Conservation (phyloP, 1,284 basidiomycete genomes). For the Melampsora americana region DNA sequence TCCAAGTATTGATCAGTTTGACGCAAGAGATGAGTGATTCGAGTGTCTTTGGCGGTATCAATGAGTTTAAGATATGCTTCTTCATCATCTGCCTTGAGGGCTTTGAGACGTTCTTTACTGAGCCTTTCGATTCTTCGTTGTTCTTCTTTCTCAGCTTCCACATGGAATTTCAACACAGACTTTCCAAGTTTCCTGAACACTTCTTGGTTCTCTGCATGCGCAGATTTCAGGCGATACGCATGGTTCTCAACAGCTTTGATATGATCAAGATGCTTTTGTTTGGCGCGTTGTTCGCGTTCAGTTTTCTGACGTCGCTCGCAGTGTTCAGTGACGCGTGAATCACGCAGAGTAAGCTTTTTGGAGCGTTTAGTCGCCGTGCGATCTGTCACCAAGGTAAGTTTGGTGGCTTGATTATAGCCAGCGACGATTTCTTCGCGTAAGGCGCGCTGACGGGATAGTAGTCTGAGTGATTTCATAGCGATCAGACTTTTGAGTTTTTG, state of each 20-base stretch:
- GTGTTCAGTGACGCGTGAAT: slow-evolving; percentile 84
- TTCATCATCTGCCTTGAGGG: slow-evolving; percentile 96
- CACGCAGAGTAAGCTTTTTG: slow-evolving; percentile 81
- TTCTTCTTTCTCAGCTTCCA: slow-evolving; percentile 57
- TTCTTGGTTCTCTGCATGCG: slow-evolving; percentile 58
- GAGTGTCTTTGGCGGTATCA: slow-evolving; percentile 97
- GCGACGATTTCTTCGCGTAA: slow-evolving; percentile 82
- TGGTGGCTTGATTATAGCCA: slow-evolving; percentile 81
- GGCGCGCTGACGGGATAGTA: slow-evolving; percentile 83
- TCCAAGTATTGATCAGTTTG: slow-evolving; percentile 96
- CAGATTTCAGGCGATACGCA: slow-evolving; percentile 69
- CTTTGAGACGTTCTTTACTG: slow-evolving; percentile 96
- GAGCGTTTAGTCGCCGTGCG: slow-evolving; percentile 84
- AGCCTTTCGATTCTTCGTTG: slow-evolving; percentile 79
- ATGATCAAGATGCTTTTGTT: slow-evolving; percentile 94
- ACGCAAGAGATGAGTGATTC: slow-evolving; percentile 90
- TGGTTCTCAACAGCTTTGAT: slow-evolving; percentile 83
- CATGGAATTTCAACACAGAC: slow-evolving; percentile 56
- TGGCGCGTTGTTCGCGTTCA: slow-evolving; percentile 87
- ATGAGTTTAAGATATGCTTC: slow-evolving; percentile 99
- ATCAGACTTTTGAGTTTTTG: slow-evolving; percentile 81
- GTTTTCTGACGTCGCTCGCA: slow-evolving; percentile 86
- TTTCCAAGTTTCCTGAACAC: slow-evolving; percentile 53
- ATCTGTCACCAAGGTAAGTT: slow-evolving; percentile 73
- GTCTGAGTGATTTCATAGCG: slow-evolving; percentile 86